A percentile compares a stretch with the other conserved stretches of the same genome.
These are phyloP conservation scores for Macrocybe sp. DNA, from an alignment of 1,284 basidiomycete species.

Conservation along the genomic window DNA sequence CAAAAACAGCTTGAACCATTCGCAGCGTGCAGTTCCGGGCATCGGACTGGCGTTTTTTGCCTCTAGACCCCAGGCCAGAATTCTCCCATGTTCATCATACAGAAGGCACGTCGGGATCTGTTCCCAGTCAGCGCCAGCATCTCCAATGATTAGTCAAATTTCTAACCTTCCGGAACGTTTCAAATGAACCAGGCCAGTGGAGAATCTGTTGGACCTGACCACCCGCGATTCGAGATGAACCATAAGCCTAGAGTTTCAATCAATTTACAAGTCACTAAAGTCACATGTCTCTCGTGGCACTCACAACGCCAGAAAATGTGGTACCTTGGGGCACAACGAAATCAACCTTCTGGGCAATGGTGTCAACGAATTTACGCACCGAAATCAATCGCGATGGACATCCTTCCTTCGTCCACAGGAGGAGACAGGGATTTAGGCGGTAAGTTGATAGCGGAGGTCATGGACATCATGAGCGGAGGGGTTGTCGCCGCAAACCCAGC, in stretches of 20 bases:
- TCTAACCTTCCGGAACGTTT: conserved; percentile 68
- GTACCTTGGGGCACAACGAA: conserved; percentile 44
- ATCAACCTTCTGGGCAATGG: too few relatives aligned
- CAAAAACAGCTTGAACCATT: conserved; percentile 80
- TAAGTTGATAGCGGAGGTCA: conserved; percentile 18
- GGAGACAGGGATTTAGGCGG: conserved; percentile 16
- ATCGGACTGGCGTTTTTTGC: conserved; percentile 71
- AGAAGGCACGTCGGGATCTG: conserved; percentile 72
- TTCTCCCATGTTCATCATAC: conserved; percentile 64
- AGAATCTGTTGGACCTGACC: conserved; percentile 75
- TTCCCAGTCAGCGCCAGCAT: conserved; percentile 1
- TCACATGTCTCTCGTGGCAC: conserved; percentile 20
- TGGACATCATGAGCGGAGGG: conserved; percentile 18
- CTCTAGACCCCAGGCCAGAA: conserved; percentile 75
- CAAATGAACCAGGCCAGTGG: conserved; percentile 73
- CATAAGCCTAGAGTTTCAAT: conserved; percentile 56
- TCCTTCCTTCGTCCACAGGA: conserved; percentile 52
- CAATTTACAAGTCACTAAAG: background rate
- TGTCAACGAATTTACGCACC: conserved; percentile 35
- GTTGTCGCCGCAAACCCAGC: conserved; percentile 21
- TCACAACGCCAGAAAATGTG: conserved; percentile 77
- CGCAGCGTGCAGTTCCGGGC: conserved; percentile 62
- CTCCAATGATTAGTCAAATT: background rate
- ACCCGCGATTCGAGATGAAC: conserved; percentile 73
- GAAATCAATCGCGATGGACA: conserved; percentile 78